Base-by-base conservation (phyloP, 2,329 filamentous ascomycete genomes). In the Fusarium tupiense region DNA sequence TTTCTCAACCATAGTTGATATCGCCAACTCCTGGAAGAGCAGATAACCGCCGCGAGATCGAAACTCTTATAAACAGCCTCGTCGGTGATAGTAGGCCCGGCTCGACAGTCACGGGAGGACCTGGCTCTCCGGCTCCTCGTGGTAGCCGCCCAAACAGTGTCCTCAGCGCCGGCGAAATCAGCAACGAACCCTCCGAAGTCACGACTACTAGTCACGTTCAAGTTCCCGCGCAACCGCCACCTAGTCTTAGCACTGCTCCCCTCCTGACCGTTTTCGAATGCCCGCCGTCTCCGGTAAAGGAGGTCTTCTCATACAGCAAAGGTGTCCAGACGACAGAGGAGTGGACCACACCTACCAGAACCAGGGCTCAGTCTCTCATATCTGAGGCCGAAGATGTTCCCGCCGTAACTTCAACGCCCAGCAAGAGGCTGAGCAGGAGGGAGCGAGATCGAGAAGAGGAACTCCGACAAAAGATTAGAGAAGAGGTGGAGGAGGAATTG, bases 251-350 rank as follows among this genome's bases (percentile, higher is more conserved):
- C 13, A 92, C 95, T 3, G 91, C 90, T 17, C 88, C 93, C 13
- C 87, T 94, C 61, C 91, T 91, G 24, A 95, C 94, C 40, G 89
- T 96, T 69, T 95, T 93, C 83, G 95, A 98, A 82, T 93, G 91
- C 73, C 91, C 93, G 4, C 92, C 93, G 3, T 92, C 91, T 26
- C 91, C 92, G 40, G 90, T 92, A 63, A 90, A 92, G 74, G 96
- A 99, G 83, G 88, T 97, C 68, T 95, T 97, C 80, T 97, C 95
- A 61, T 99, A 99, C 87, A 98, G 94, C 87, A 98, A 98, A 85
- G 95, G 92, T 64, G 95, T 98, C 29, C 97, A 99, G 83, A 98
- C 96, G 22, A 91, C 92, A 29, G 93, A 94, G 78, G 91, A 92
- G 72, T 93, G 93, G 90, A 86, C 87, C 24, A 85, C 87, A 64